Evolutionary conservation across 352 stramenopile species (phyloP), one percentile per base, ranked within the genome.

Genomic region (Globisporangium parvum): DNA sequence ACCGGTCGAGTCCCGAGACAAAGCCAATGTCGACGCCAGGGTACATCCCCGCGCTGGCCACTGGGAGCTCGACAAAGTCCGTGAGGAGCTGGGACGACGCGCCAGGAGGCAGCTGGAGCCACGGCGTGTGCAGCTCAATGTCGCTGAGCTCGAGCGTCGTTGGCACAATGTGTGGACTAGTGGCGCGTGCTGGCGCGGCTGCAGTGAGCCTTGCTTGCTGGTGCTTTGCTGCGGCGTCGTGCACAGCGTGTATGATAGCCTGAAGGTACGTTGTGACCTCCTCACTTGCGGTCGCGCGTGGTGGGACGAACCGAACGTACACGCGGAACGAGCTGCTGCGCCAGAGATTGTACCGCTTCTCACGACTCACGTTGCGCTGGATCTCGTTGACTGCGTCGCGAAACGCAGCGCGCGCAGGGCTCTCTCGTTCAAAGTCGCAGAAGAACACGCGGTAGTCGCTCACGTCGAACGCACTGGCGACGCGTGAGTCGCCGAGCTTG

Each of bases 51-150:
- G 17, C 14, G 14, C 39, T 56, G 23, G 39, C 21, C 21, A 41
- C 48, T n/a, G 26, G 15, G 15, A 56, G 51, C 40, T 24, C 12
- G 39, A 56, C 31, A 26, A 56, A 56, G 5, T 49, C 24, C 14
- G 39, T 41, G 18, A 56, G 39, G 9, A 31, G 15, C 39, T 23
- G 10, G 0, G 24, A 37, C 15, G 51, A 23, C n/a, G 31, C 6
- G 31, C 39, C 51, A 9, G 24, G 17, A 3, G 17, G 51, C 51
- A 56, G 51, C 14, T 15, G 15, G n/a, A 49, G n/a, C 23, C 24
- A 18, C 9, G 39, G 39, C 21, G 48, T 49, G 51, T 56, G 51
- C 18, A 56, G 51, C 51, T 56, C 51, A 40, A 39, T 31, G 24
- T 56, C 51, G 40, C 15, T 41, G 17, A 49, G 39, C 40, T 18